Conservation (phyloP, 2,329 filamentous ascomycete species). For the Alternaria panax region DNA sequence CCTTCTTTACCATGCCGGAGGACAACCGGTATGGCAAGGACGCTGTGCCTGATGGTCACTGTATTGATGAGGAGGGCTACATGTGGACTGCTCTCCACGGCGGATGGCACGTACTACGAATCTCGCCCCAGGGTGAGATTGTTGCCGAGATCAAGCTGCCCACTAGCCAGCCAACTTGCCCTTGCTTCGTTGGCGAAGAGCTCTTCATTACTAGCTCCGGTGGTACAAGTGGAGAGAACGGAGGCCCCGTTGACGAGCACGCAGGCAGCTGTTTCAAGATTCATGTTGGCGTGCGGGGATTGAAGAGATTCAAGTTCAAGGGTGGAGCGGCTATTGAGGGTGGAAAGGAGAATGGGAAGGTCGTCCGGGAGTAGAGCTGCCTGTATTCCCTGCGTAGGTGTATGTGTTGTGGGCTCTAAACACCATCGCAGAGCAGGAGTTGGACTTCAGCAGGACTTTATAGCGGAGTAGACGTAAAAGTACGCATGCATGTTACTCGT, state of each 20-base stretch:
- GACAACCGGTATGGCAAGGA: constrained; percentile 57
- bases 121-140: constrained; percentile 72
- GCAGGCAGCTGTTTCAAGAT: constrained; percentile 77
- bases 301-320: constrained; percentile 50
- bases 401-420: no score
- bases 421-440: background rate
- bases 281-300: constrained; percentile 75
- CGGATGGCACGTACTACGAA: constrained; percentile 75
- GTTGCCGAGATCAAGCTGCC: constrained; percentile 78
- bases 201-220: constrained; percentile 80
- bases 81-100: constrained; percentile 91
- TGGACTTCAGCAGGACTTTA: background rate
- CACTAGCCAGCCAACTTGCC: constrained; percentile 81
- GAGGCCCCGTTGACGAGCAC: constrained; percentile 68
- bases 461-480: background rate
- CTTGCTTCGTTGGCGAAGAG: constrained; percentile 75
- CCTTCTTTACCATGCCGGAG: constrained; percentile 74
- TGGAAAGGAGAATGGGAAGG: constrained; percentile 38
- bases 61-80: constrained; percentile 82
- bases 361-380: constrained; percentile 31
- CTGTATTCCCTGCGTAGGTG: no score
- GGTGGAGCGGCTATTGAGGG: constrained; percentile 38
- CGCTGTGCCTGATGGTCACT: constrained; percentile 79
- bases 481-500: background rate
- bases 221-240: constrained; percentile 56